A percentile compares a stretch with the other conserved stretches of the same genome.
These are phyloP conservation scores for Verticillium klebahnii DNA, from an alignment of 2,329 filamentous ascomycete species.

Conservation along the genomic window DNA sequence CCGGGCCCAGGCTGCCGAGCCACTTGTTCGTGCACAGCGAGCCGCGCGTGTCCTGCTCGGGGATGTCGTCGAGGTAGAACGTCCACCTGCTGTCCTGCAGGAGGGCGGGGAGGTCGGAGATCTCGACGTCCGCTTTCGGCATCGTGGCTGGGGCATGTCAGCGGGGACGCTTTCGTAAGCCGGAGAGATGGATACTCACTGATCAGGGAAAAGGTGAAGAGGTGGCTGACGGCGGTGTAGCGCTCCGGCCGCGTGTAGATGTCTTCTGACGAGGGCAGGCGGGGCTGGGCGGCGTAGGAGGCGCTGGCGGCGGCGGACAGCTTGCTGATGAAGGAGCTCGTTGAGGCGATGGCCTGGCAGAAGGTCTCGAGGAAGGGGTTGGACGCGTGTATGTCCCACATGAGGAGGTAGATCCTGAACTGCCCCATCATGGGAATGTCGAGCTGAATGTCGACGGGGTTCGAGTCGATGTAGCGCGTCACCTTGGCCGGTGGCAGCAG, in stretches of 20 bases:
- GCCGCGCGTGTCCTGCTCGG: slow-evolving; percentile 48
- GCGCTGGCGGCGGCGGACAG: slow-evolving; percentile 53
- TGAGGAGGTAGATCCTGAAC: slow-evolving; percentile 70
- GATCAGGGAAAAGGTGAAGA: slow-evolving; percentile 67
- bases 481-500: slow-evolving; percentile 64
- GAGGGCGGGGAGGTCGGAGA: slow-evolving; percentile 57
- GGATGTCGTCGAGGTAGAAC: slow-evolving; percentile 65
- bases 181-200: slow-evolving; percentile 38
- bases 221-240: slow-evolving; percentile 62
- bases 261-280: slow-evolving; percentile 54
- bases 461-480: slow-evolving; percentile 71
- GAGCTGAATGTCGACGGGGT: slow-evolving; percentile 71
- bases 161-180: slow-evolving; percentile 1
- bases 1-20: slow-evolving; percentile 53
- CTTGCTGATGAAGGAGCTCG: slow-evolving; percentile 52
- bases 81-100: slow-evolving; percentile 66
- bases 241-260: slow-evolving; percentile 62
- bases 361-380: slow-evolving; percentile 56
- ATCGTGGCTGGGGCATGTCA: slow-evolving; percentile 43
- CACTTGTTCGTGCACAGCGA: slow-evolving; percentile 62
- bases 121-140: slow-evolving; percentile 58
- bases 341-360: slow-evolving; percentile 47
- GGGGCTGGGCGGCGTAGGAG: slow-evolving; percentile 58
- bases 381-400: slow-evolving; percentile 54
- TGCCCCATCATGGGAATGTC: slow-evolving; percentile 75